Conservation (phyloP, 306 rosid species). For the Abrus precatorius region DNA sequence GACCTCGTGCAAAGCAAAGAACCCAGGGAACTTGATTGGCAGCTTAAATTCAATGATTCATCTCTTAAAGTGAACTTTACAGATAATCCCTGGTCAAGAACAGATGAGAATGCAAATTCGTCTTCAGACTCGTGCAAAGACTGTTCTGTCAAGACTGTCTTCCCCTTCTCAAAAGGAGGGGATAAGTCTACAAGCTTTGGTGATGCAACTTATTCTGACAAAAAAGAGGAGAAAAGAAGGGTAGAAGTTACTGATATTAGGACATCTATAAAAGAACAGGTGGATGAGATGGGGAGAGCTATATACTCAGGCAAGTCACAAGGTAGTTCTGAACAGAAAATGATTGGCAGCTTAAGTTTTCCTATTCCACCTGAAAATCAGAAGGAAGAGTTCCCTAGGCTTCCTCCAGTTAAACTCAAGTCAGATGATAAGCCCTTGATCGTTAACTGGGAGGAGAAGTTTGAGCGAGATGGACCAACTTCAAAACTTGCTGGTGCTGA, state of each 20-base stretch:
- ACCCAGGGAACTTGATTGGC: conserved; percentile 65
- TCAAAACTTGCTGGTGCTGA: conserved; percentile 63
- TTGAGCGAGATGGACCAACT: conserved; percentile 72
- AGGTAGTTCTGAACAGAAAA: conserved; percentile 55
- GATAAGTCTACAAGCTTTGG: conserved; percentile 63
- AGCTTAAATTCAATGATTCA: conserved; percentile 55
- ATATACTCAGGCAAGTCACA: conserved; percentile 70
- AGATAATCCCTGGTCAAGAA: conserved; percentile 77
- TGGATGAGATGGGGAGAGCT: conserved; percentile 87
- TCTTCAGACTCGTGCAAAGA: conserved; percentile 78
- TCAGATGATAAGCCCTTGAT: conserved; percentile 79
- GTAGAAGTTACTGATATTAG: conserved; percentile 63
- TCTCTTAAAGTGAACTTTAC: conserved; percentile 64
- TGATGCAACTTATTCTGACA: conserved; percentile 58
- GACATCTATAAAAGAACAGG: conserved; percentile 80
- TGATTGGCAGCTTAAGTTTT: conserved; percentile 58
- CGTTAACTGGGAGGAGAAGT: conserved; percentile 85
- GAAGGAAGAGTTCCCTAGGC: conserved; percentile 85
- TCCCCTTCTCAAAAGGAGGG: conserved; percentile 78
- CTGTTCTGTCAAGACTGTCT: conserved; percentile 82
- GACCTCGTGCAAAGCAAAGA: conserved; percentile 57
- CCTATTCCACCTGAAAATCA: conserved; percentile 71
- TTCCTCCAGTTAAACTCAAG: conserved; percentile 94
- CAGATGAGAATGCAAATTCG: conserved; percentile 61
- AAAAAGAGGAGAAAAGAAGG: conserved; percentile 72